Evolutionary conservation across 2,329 filamentous ascomycete species (phyloP), one percentile per base, ranked within the genome.

Genomic region (Epichloe aotearoae): DNA sequence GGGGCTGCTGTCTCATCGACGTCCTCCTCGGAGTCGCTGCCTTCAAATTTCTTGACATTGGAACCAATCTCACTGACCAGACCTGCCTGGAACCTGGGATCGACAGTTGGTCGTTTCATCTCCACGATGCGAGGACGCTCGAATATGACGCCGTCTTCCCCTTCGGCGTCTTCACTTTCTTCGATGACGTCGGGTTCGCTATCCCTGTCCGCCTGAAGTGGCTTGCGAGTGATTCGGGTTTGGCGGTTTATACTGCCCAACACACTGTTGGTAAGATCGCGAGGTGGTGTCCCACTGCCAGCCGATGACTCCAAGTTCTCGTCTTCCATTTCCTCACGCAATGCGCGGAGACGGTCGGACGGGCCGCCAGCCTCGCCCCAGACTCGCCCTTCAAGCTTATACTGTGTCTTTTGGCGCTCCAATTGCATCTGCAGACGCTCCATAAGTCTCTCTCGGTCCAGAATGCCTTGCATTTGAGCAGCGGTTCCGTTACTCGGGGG

Each of bases 401-500:
- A 95, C 64, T 97, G 90, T 1, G 93, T 97, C 77, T 97, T 97
- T 56, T 95, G 91, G 56, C 93, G 78, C 71, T 97, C 91, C 41
- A 98, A 80, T 69, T 97, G 93, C 74, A 88, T 94, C 67, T 95
- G 90, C 52, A 98, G 76, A 49, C 90, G 84, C 63, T 89, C 87
- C 86, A 98, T 94, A 57, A 98, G 82, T 62, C 79, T 83, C 62
- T 96, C 88, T 26, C 93, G 85, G 64, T 97, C 90, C 56, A 98
- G 74, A 54, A 98, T 97, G 55, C 93, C 93, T 64, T 89, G 82
- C 84, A 91, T 88, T 50, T 84, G 84, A 33, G 80, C 73, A 23
- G 87, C 81, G 63, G 93, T 85, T 20, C 77, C 79, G 40, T 81
- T 76, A 41, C 82, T 76, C 39, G 82, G 69, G 44, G 58, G 44